Percentiles rank a stretch among this genome's conserved stretches.
Conservation (phyloP, 2,329 filamentous ascomycete species). For the Fusarium tjaetaba region DNA sequence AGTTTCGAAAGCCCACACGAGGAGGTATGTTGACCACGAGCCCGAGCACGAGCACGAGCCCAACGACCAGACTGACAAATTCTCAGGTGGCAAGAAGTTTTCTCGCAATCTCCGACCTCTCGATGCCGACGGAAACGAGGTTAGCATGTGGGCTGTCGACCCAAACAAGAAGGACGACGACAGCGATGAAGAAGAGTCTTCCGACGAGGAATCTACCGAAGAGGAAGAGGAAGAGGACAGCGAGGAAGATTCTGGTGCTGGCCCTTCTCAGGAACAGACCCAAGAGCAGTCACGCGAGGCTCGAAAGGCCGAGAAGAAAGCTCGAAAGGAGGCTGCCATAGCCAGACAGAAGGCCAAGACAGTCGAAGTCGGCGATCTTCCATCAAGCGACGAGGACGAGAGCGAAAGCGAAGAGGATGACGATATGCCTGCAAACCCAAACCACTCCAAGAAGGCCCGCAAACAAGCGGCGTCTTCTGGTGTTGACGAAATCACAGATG, state of each 20-base stretch:
- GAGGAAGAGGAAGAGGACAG: constrained; percentile 64
- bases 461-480: constrained; percentile 59
- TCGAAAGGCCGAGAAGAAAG: constrained; percentile 87
- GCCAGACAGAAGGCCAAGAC: constrained; percentile 75
- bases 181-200: constrained; percentile 63
- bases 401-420: constrained; percentile 67
- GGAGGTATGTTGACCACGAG: constrained; percentile 71
- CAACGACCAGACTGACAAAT: not conserved
- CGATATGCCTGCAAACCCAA: constrained; percentile 87
- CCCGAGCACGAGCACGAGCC: not conserved
- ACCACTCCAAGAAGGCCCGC: constrained; percentile 82
- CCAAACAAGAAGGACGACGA: constrained; percentile 60
- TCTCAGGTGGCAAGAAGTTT: constrained; percentile 89
- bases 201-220: constrained; percentile 61
- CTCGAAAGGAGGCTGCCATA: constrained; percentile 89
- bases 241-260: constrained; percentile 59
- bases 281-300: constrained; percentile 78
- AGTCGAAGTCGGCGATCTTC: constrained; percentile 87
- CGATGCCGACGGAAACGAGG: constrained; percentile 87
- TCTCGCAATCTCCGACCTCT: constrained; percentile 89
- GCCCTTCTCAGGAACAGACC: constrained; percentile 52
- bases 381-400: constrained; percentile 75
- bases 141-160: constrained; percentile 85
- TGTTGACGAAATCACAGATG: constrained; percentile 63
- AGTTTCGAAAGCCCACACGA: constrained; percentile 92